These are phyloP conservation scores for Prunus yedoensis DNA, from an alignment of 331 rosid species.

Conservation along the genomic window DNA sequence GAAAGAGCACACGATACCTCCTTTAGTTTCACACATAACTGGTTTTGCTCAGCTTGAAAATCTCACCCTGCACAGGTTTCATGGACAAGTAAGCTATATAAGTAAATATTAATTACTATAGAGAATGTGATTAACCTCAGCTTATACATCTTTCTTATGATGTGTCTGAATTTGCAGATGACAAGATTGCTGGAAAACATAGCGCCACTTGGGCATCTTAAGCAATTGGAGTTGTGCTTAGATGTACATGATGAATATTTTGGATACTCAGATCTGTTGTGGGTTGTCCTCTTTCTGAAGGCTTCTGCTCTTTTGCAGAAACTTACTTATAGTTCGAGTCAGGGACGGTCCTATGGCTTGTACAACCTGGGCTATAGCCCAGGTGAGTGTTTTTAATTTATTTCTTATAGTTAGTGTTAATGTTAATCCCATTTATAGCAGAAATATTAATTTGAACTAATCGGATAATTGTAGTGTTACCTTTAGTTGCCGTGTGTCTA, in stretches of 20 bases:
- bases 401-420: too few species aligned
- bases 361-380: too few species aligned
- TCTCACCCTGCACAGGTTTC: neutral
- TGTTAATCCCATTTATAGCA: too few species aligned
- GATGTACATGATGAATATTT: too few species aligned
- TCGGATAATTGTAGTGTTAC: too few species aligned
- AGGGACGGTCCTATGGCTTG: too few species aligned
- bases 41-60: neutral
- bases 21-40: neutral
- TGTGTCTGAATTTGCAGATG: neutral
- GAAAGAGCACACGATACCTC: neutral
- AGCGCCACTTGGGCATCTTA: neutral
- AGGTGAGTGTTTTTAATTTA: too few species aligned
- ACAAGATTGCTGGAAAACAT: neutral
- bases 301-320: neutral
- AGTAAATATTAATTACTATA: neutral
- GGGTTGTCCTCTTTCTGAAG: neutral
- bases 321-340: neutral
- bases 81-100: neutral
- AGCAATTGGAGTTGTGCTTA: neutral
- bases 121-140: neutral
- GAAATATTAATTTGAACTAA: too few species aligned
- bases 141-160: neutral
- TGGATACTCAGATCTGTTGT: neutral
- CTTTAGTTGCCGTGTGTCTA: too few species aligned